Base-by-base conservation (phyloP, 768 basidiomycete genomes). In the Tulasnella sp. region DNA sequence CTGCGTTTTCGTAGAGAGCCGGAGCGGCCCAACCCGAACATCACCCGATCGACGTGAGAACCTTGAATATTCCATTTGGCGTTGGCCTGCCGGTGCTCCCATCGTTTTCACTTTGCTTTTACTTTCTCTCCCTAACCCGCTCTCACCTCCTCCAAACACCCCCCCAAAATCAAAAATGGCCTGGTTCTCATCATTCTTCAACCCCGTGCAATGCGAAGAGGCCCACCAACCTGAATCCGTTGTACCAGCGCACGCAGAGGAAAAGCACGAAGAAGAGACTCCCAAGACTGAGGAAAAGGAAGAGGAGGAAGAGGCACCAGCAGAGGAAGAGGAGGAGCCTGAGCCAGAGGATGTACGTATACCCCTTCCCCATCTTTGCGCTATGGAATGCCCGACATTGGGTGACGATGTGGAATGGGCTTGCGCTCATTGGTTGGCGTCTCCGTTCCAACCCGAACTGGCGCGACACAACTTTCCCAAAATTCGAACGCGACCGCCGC, bases 261-360 rank as follows among this genome's bases (percentile, higher is more conserved):
- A 75, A 18, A 72, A 72, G 36, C 34, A 72, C 36, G 71, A 75
- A 52, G 36, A 36, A 75, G 74, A 75, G 18, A 48, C 74, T 36
- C 36, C 74, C 39, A 42, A 42, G 82, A 82, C 44, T 62, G 77
- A 71, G 46, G 81, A 82, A 72, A 81, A 83, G 31, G 77, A 83
- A 46, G 31, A 71, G 46, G 74, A 58, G 79, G 88, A 80, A 36
- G 83, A 76, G 27, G 84, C 81, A 85, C 84, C 82, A 77, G 85
- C 85, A 75, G 86, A 84, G 74, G 91, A 86, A 80, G 88, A 86
- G 80, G 88, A 88, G 77, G 87, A 85, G 48, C 89, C 88, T 80
- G 90, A 94, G 81, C 94, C 94, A 19, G 94, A 95, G 85, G 95
- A 96, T 84, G 94, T 96, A 83, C 84, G 93, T 90, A 31, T 77